A percentile compares a stretch with the other conserved stretches of the same genome.
These are phyloP conservation scores for Crithidia brevicula DNA, from an alignment of 208 protist species.

Conservation along the genomic window DNA sequence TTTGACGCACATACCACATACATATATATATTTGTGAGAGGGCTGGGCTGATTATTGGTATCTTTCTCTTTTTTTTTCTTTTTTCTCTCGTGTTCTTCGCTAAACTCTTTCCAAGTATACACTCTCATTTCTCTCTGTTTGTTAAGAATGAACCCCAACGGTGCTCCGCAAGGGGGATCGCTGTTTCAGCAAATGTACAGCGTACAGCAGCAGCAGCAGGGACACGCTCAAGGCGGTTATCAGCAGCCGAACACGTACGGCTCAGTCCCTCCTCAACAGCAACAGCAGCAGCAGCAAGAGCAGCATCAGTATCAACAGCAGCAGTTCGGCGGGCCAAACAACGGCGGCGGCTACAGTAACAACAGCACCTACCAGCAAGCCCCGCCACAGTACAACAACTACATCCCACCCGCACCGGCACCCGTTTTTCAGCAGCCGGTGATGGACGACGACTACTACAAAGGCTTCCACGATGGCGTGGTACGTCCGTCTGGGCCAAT, in stretches of 20 bases:
- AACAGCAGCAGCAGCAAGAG: background rate
- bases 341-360: conserved; percentile 8
- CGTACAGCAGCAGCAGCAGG: conserved; percentile 59
- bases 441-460: conserved; percentile 87
- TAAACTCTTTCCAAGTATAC: conserved; percentile 1
- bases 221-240: conserved; percentile 24
- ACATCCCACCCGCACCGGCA: conserved; percentile 4
- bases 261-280: background rate
- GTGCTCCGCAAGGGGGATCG: conserved; percentile 38
- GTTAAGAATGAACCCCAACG: conserved; percentile 20
- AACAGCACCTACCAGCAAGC: conserved; percentile 24
- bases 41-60: too few species aligned
- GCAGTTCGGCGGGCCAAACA: conserved; percentile 15
- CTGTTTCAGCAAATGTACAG: conserved; percentile 87
- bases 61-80: background rate
- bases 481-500: conserved; percentile 68
- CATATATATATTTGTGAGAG: too few species aligned
- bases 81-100: conserved; percentile 1
- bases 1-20: too few species aligned
- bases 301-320: conserved; percentile 30
- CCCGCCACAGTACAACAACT: conserved; percentile 28
- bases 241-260: conserved; percentile 24
- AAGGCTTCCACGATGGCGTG: conserved; percentile 91
- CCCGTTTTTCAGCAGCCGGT: conserved; percentile 29
- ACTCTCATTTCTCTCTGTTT: background rate